Evolutionary conservation across 495 filamentous ascomycete genomes (phyloP), one percentile per base, ranked within the genome.

Genomic region (Penicillium roqueforti): DNA sequence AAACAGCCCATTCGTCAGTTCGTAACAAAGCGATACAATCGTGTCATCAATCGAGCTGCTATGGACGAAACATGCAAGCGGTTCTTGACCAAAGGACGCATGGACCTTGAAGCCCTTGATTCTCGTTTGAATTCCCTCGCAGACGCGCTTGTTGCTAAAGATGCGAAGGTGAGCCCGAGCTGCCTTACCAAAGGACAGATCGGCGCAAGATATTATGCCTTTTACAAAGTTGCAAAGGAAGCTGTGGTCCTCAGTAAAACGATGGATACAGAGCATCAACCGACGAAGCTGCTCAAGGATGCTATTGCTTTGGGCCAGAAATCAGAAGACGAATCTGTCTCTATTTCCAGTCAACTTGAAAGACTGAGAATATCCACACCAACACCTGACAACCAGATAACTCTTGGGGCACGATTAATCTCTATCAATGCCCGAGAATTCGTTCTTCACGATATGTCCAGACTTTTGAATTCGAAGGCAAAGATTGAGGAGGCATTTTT

Each of bases 1-100:
- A 23, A 23, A 23, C 22, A 23, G 22, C 22, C 22, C 22, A 23
- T 23, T 23, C 22, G 22, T 23, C 22, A 55, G 19, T 59, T 59
- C 50, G 46, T 59, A 18, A 59, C 28, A 11, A 29, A 29, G 1
- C 9, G 28, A 1, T 32, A 32, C 39, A 59, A 59, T 51, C 51
- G 51, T 36, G 56, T 41, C 16, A 40, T 59, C 39, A 59, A 59
- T 29, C 51, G 56, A 10, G 56, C 56, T 31, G 45, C 55, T 26
- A 51, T 55, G 44, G 51, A 55, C 23, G 51, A 59, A 23, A 55
- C 32, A 18, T 51, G 6, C 4, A 59, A 55, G 38, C 51, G 56
- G 18, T 46, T 55, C 44, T 26, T 54, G 18, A 47, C 45, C 31
- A 59, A 59, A 10, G 51, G 51, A 26, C 56, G 44, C 16, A 28